Conservation (phyloP, 1,284 basidiomycete species). For the Ustilago vetiveriae region DNA sequence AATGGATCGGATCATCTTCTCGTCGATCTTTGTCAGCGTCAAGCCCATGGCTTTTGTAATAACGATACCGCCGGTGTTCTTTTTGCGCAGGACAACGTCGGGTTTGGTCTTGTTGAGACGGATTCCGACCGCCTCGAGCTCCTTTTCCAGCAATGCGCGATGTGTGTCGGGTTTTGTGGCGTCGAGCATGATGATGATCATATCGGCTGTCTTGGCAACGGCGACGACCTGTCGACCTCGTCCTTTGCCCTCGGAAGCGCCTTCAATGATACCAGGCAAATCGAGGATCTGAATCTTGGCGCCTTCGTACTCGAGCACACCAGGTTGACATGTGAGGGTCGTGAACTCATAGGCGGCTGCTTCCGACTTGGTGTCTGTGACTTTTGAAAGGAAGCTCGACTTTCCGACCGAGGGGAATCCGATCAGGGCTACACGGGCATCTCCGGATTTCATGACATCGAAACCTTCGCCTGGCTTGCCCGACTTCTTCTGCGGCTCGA, state of each 20-base stretch:
- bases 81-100: conserved; percentile 73
- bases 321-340: conserved; percentile 74
- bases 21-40: conserved; percentile 92
- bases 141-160: conserved; percentile 83
- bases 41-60: conserved; percentile 73
- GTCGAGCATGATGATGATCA: conserved; percentile 90
- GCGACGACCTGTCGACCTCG: conserved; percentile 91
- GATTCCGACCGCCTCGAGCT: conserved; percentile 95
- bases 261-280: conserved; percentile 96
- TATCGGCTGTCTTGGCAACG: conserved; percentile 86
- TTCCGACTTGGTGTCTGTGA: conserved; percentile 87
- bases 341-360: conserved; percentile 96
- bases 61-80: conserved; percentile 80
- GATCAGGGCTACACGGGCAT: conserved; percentile 80
- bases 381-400: conserved; percentile 90
- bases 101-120: conserved; percentile 82
- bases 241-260: conserved; percentile 81
- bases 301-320: conserved; percentile 70
- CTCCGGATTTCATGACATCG: conserved; percentile 64
- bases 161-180: conserved; percentile 97
- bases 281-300: conserved; percentile 72
- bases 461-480: conserved; percentile 61
- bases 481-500: conserved; percentile 60
- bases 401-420: conserved; percentile 81
- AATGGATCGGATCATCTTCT: conserved; percentile 91